Conservation (phyloP, 352 stramenopile genomes). For the Elongisporangium undulatum region DNA sequence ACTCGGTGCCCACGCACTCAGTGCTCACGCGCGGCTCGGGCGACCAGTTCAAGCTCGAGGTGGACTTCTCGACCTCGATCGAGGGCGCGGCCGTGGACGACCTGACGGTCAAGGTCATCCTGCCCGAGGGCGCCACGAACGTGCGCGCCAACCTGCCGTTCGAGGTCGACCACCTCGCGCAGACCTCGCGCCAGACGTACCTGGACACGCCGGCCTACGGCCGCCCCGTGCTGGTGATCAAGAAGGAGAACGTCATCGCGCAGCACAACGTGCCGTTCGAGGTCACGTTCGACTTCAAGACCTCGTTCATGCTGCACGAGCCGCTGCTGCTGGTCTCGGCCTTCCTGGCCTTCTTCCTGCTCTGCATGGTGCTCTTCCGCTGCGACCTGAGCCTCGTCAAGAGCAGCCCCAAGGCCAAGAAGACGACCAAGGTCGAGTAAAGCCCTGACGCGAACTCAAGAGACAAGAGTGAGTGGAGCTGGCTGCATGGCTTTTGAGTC, state of each 20-base stretch:
- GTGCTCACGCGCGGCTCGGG: constrained; percentile 53
- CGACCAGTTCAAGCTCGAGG: constrained; percentile 76
- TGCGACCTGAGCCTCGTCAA: constrained; percentile 73
- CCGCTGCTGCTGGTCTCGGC: constrained; percentile 78
- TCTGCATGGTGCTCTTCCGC: constrained; percentile 85
- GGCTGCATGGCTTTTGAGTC: neutral
- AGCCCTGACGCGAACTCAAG: neutral
- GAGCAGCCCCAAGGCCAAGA: constrained; percentile 13
- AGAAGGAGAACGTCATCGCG: constrained; percentile 82
- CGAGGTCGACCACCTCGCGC: constrained; percentile 41
- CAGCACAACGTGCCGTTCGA: constrained; percentile 83
- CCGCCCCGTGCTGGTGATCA: constrained; percentile 74
- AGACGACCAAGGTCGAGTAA: constrained; percentile 76
- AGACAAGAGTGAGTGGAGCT: neutral
- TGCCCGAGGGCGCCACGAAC: constrained; percentile 79
- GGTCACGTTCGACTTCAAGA: constrained; percentile 83
- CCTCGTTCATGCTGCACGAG: constrained; percentile 83
- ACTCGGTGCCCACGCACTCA: constrained; percentile 80
- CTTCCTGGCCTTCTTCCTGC: constrained; percentile 81
- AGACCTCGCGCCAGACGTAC: constrained; percentile 78
- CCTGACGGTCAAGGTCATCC: constrained; percentile 83
- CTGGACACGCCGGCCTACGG: constrained; percentile 78
- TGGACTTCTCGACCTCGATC: constrained; percentile 84
- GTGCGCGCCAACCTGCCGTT: constrained; percentile 78
- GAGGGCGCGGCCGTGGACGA: constrained; percentile 79